A percentile compares a stretch with the other conserved stretches of the same genome.
Evolutionary conservation across 75 land plant species (phyloP).

Genomic region (Chamaecyparis obtusa): DNA sequence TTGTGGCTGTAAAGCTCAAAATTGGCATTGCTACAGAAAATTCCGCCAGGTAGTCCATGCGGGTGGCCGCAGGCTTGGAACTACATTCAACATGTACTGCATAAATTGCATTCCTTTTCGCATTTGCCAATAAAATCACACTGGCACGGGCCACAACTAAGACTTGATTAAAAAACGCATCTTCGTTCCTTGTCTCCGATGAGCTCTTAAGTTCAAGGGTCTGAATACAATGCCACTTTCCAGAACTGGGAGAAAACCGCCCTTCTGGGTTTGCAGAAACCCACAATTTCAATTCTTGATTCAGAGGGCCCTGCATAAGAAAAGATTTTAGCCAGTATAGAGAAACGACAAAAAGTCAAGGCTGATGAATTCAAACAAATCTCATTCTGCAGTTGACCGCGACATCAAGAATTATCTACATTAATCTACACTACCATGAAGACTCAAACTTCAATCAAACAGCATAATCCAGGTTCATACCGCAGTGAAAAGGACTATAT

Average conservation of each 20-base stretch:
- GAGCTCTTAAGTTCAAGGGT: conserved; percentile 81
- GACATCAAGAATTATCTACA: background rate
- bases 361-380: background rate
- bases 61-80: conserved; percentile 42
- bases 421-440: background rate
- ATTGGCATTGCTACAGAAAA: conserved; percentile 93
- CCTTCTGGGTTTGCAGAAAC: conserved; percentile 68
- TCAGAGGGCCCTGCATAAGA: conserved; percentile 43
- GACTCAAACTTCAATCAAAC: background rate
- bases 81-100: conserved; percentile 81
- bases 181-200: conserved; percentile 46
- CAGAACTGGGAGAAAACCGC: conserved; percentile 59
- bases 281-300: conserved; percentile 79
- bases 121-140: conserved; percentile 87
- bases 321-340: background rate
- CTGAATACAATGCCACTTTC: conserved; percentile 78
- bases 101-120: conserved; percentile 86
- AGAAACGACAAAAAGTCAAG: background rate
- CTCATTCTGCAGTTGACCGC: background rate
- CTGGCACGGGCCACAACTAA: conserved; percentile 65
- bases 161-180: conserved; percentile 88
- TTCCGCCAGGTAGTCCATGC: conserved; percentile 89
- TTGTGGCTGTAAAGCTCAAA: conserved; percentile 85
- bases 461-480: conserved; percentile 30
- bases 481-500: conserved; percentile 85